Base-by-base conservation (phyloP, 345 rosid species). In the Brassica carinata region DNA sequence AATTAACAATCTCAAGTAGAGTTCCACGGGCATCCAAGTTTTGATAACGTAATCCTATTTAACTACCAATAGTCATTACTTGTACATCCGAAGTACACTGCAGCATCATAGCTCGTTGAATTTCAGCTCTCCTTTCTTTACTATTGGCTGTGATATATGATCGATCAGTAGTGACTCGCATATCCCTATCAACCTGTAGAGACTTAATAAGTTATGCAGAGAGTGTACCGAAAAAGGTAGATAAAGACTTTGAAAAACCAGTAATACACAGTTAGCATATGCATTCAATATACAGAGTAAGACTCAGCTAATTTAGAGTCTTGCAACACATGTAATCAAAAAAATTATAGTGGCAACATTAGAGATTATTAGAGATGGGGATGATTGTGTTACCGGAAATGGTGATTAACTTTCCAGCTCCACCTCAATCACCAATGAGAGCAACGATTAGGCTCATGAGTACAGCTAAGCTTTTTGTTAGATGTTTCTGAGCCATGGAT, bases 81-180 rank as follows among this genome's bases (percentile, higher is more conserved):
- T 90, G 86, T 72, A 65, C 89, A 77, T 89, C 87, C 55, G 73
- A 75, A 66, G 86, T 84, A 76, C 43, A 76, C 36, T 18, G 81
- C 70, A 76, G 84, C 73, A 89, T 82, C 74, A 86, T 79, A 76
- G 86, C 86, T 77, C 59, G 23, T 19, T 19, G 23, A 19, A 19
- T 19, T 19, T 19, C 23, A 19, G 23, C 23, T 19, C 23, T 19
- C 23, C 23, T 19, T 19, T 19, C 23, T 19, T 19, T 19, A 19
- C 23, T 19, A 19, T 19, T 19, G 23, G 23, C 23, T 19, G 23
- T 19, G 23, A 19, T 19, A 19, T 19, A 19, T 19, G 23, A 19
- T 19, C 23, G 84, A 64, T 66, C 82, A 90, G 59, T 36, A 59
- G 45, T 70, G 73, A 71, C 51, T 65, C n/a, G 68, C 70, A 67